A percentile compares a stretch with the other conserved stretches of the same genome.
phyloP scores from a whole-genome alignment of 768 basidiomycete genomes.

The Russula foetens region DNA sequence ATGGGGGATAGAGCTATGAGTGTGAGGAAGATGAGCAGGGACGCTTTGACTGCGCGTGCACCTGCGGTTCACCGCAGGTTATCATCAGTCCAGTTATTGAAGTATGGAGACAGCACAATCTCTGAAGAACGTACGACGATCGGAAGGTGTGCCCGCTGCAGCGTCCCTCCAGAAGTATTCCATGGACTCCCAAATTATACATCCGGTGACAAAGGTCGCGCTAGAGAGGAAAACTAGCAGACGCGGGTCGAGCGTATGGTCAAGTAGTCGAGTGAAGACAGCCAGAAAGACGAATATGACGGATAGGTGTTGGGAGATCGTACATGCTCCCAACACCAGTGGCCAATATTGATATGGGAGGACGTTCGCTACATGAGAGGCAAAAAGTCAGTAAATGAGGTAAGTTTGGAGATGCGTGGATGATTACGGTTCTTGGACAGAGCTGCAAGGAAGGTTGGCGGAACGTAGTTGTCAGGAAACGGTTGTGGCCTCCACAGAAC shows the following conservation, averaged over 20 bases:
- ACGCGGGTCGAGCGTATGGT: constrained; percentile 57
- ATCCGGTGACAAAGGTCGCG: constrained; percentile 51
- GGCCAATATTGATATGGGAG: constrained; percentile 70
- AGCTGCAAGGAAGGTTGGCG: constrained; percentile 68
- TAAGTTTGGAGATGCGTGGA: neutral
- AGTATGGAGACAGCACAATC: neutral
- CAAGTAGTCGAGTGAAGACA: constrained; percentile 65
- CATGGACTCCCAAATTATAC: constrained; percentile 52
- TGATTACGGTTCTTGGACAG: constrained; percentile 63
- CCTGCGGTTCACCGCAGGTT: constrained; percentile 35
- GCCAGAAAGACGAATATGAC: constrained; percentile 76
- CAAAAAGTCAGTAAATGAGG: neutral
- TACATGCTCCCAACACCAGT: constrained; percentile 57
- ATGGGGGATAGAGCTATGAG: constrained; percentile 89
- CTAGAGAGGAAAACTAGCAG: constrained; percentile 59
- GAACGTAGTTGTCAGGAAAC: constrained; percentile 83
- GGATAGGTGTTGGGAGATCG: constrained; percentile 80
- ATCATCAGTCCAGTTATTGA: no score
- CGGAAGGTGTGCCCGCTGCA: neutral
- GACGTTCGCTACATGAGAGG: constrained; percentile 56
- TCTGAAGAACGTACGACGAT: constrained; percentile 11
- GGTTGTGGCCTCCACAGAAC: constrained; percentile 72
- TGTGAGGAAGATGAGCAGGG: constrained; percentile 79
- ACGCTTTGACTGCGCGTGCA: constrained; percentile 68
- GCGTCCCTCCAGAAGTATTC: constrained; percentile 32